Percentiles rank a stretch among this genome's conserved stretches.
Conservation (phyloP, 2,329 filamentous ascomycete genomes). For the Colletotrichum sp. region DNA sequence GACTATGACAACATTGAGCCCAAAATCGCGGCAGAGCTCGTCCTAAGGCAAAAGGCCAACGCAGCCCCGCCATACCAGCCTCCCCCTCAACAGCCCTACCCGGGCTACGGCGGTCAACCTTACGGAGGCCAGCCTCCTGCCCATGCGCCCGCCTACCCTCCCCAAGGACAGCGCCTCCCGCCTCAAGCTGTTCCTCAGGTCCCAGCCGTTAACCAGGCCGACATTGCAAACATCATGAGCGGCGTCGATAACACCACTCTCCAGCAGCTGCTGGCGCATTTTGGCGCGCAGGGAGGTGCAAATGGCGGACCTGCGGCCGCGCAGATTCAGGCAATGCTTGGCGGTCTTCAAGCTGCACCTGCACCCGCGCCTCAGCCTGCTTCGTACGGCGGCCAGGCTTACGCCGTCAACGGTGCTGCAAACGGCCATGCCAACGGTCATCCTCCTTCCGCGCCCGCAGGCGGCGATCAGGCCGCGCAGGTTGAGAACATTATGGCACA, state of each 20-base stretch:
- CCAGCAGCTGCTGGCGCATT: slow-evolving; percentile 70
- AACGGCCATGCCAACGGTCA: slow-evolving; percentile 27
- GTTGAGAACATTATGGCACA: slow-evolving; percentile 80
- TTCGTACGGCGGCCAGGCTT: slow-evolving; percentile 30
- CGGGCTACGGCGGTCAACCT: slow-evolving; percentile 31
- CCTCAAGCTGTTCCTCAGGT: slow-evolving; percentile 25
- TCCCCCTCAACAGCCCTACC: slow-evolving; percentile 13
- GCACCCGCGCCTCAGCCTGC: slow-evolving; percentile 25
- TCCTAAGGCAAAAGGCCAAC: slow-evolving; percentile 69
- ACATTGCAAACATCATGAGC: slow-evolving; percentile 69
- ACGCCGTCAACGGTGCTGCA: slow-evolving; percentile 16
- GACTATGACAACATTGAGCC: slow-evolving; percentile 88
- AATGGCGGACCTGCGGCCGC: slow-evolving; percentile 28
- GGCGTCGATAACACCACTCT: slow-evolving; percentile 72
- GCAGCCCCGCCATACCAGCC: slow-evolving; percentile 28
- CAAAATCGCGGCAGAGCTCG: slow-evolving; percentile 78
- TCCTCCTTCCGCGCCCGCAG: slow-evolving; percentile 4
- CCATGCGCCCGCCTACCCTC: slow-evolving; percentile 17
- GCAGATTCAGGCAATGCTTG: slow-evolving; percentile 51
- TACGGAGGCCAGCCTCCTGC: slow-evolving; percentile 28
- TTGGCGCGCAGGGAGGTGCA: slow-evolving; percentile 23
- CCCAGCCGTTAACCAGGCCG: slow-evolving; percentile 41
- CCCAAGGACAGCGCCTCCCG: slow-evolving; percentile 9
- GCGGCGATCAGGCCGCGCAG: slow-evolving; percentile 51
- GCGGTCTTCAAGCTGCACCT: slow-evolving; percentile 33